Conservation (phyloP, 768 basidiomycete species). For the Hygrocybe punicea region DNA sequence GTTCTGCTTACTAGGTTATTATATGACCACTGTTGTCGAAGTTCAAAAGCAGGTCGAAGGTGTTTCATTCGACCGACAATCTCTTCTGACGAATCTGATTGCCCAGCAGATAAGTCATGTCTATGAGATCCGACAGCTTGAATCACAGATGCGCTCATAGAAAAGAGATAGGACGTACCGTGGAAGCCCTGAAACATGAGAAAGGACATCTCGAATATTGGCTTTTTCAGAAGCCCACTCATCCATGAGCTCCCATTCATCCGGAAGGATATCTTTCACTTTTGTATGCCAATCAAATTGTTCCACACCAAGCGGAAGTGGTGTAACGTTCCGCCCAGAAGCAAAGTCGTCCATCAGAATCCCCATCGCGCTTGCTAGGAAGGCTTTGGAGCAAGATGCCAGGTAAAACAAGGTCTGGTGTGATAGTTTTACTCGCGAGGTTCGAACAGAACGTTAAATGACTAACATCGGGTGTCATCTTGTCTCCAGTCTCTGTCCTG, state of each 20-base stretch:
- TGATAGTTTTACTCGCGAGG: not conserved
- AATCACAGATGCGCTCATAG: not conserved
- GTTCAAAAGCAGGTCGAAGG: conserved; percentile 29
- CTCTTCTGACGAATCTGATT: conserved; percentile 22
- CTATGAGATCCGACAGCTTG: conserved; percentile 11
- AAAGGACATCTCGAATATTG: conserved; percentile 33
- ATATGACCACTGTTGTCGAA: conserved; percentile 33
- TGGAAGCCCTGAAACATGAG: conserved; percentile 38
- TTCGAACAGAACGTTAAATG: not conserved
- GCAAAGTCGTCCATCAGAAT: conserved; percentile 43
- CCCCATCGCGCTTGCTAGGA: conserved; percentile 38
- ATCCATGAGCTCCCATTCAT: conserved; percentile 42
- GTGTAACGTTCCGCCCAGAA: conserved; percentile 31
- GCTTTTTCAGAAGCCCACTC: conserved; percentile 38
- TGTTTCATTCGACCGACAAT: conserved; percentile 24
- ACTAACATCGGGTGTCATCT: conserved; percentile 33
- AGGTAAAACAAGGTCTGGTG: conserved; percentile 38
- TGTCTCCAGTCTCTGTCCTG: conserved; percentile 32
- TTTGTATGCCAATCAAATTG: conserved; percentile 38
- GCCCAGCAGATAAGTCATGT: conserved; percentile 28
- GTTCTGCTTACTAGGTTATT: conserved; percentile 30
- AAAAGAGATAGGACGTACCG: conserved; percentile 16
- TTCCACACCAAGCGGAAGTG: conserved; percentile 28
- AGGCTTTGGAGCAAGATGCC: conserved; percentile 40
- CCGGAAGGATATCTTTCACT: conserved; percentile 36